A percentile compares a stretch with the other conserved stretches of the same genome.
Conservation (phyloP, 2,329 filamentous ascomycete genomes). For the Chaetothyriales sp. region DNA sequence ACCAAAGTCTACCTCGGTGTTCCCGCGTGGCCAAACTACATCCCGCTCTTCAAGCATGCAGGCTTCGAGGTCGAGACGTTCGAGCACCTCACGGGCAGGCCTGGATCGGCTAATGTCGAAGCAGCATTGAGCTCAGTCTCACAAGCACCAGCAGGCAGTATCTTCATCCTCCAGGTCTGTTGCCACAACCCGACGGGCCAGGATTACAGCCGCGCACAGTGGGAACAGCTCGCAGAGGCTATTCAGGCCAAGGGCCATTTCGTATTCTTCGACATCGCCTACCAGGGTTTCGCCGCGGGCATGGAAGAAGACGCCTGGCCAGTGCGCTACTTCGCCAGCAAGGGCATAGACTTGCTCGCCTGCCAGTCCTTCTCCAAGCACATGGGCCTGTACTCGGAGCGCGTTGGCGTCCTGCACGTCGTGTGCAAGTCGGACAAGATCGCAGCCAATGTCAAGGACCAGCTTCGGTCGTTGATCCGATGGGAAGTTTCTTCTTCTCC, state of each 20-base stretch:
- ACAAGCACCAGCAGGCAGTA: constrained; percentile 63
- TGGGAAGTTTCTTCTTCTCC: constrained; percentile 20
- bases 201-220: constrained; percentile 80
- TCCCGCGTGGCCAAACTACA: constrained; percentile 95
- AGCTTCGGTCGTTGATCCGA: constrained; percentile 11
- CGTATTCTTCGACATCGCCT: constrained; percentile 94
- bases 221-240: constrained; percentile 68
- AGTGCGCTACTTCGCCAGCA: constrained; percentile 77
- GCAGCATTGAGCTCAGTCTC: constrained; percentile 67
- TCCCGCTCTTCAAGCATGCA: constrained; percentile 89
- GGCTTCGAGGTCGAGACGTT: constrained; percentile 60
- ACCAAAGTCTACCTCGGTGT: constrained; percentile 74
- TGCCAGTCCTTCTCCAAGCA: constrained; percentile 47
- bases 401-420: constrained; percentile 78
- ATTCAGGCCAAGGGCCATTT: constrained; percentile 72
- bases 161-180: constrained; percentile 81
- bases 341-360: constrained; percentile 46
- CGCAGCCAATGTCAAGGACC: neutral
- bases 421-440: constrained; percentile 8
- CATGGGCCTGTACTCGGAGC: constrained; percentile 82
- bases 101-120: constrained; percentile 27
- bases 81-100: constrained; percentile 69
- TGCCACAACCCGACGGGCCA: constrained; percentile 96
- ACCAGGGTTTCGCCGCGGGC: constrained; percentile 91
- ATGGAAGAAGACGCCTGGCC: constrained; percentile 72